Evolutionary conservation across 768 basidiomycete genomes (phyloP).

Genomic region (Collybia mongolica): DNA sequence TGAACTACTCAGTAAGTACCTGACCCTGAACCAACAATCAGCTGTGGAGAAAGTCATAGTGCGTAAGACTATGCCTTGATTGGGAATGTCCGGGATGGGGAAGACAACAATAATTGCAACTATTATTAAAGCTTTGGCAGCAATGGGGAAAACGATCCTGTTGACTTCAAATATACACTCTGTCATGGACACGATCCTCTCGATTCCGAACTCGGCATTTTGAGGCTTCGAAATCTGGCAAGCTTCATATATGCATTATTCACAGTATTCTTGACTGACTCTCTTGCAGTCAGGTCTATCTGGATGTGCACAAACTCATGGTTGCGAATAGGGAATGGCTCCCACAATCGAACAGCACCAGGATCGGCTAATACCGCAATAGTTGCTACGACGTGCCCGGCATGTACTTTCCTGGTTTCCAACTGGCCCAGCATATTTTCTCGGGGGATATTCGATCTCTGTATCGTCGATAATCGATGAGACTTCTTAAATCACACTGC

Average conservation of each 20-base stretch:
- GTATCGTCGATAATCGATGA: conserved; percentile 99
- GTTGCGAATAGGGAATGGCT: conserved; percentile 52
- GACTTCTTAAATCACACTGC: conserved; percentile 95
- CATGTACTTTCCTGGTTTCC: conserved; percentile 35
- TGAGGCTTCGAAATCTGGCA: conserved; percentile 92
- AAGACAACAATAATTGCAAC: conserved; percentile 95
- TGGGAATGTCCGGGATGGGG: conserved; percentile 99
- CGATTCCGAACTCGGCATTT: conserved; percentile 66
- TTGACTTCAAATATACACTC: conserved; percentile 96
- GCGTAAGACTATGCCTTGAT: conserved; percentile 91
- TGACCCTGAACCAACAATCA: conserved; percentile 71
- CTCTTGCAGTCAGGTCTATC: conserved; percentile 63
- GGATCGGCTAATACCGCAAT: conserved; percentile 84
- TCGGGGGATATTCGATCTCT: conserved; percentile 87
- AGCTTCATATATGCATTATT: conserved; percentile 54
- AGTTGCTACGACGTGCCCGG: conserved; percentile 96
- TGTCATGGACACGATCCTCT: conserved; percentile 94
- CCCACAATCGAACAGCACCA: conserved; percentile 80
- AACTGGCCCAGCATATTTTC: conserved; percentile 44
- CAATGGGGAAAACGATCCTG: conserved; percentile 81
- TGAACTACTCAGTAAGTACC: conserved; percentile 28
- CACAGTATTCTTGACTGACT: conserved; percentile 1
- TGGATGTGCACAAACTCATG: conserved; percentile 72
- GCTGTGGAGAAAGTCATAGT: conserved; percentile 75
- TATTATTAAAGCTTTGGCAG: conserved; percentile 77